Conservation (phyloP, 2,329 filamentous ascomycete genomes). For the Trichophyton equinum region DNA sequence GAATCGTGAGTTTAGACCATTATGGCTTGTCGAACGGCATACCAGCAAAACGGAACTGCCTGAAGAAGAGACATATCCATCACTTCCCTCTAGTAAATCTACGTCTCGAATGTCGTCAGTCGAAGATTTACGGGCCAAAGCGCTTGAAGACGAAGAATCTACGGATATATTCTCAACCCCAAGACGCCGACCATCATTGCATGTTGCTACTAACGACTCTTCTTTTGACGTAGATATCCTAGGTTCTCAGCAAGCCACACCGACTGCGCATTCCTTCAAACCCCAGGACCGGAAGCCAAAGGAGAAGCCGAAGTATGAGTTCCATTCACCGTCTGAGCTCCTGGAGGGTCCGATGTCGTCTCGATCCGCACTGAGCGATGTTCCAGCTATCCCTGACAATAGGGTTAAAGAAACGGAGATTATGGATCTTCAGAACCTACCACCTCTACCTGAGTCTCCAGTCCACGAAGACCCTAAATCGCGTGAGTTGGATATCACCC, state of each 20-base stretch:
- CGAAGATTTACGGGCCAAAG: conserved; percentile 25
- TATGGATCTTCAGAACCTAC: conserved; percentile 7
- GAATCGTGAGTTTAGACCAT: conserved; percentile 59
- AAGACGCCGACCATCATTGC: conserved; percentile 20
- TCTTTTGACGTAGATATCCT: conserved; percentile 36
- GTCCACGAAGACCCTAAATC: not conserved
- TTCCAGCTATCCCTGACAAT: conserved; percentile 14
- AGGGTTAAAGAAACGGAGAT: not conserved
- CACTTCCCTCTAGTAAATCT: conserved; percentile 40
- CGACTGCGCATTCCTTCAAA: conserved; percentile 46
- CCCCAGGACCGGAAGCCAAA: conserved; percentile 21
- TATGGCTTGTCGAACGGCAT: conserved; percentile 66
- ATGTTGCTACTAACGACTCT: conserved; percentile 25
- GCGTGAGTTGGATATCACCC: not conserved
- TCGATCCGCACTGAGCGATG: conserved; percentile 14
- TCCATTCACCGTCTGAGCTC: conserved; percentile 36
- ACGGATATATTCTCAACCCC: conserved; percentile 2
- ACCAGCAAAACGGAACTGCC: conserved; percentile 30
- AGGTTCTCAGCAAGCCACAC: conserved; percentile 55
- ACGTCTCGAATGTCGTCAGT: conserved; percentile 37
- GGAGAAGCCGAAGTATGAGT: conserved; percentile 34
- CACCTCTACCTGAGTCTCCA: conserved; percentile 7
- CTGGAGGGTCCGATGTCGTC: conserved; percentile 22
- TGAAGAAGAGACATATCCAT: conserved; percentile 33
- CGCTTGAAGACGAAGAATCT: not conserved